These are phyloP conservation scores for Penicillium salamii DNA, from an alignment of 495 filamentous ascomycete species.

Conservation along the genomic window DNA sequence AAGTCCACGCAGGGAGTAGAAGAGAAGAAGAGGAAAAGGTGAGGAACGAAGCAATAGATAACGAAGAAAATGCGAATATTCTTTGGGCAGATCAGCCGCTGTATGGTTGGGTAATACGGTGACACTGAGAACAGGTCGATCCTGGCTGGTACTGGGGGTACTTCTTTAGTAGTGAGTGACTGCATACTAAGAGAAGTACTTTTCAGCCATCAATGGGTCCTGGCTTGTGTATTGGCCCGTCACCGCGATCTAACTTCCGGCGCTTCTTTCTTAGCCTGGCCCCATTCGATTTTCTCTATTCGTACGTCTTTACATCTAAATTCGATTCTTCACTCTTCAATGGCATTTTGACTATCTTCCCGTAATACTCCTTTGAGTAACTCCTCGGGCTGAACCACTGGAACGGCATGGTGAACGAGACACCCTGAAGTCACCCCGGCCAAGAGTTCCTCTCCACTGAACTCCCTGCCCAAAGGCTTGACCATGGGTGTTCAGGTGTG, in stretches of 20 bases:
- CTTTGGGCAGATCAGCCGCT: conserved; percentile 22
- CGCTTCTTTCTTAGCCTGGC: conserved; percentile 22
- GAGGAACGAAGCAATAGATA: conserved; percentile 24
- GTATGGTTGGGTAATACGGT: conserved; percentile 12
- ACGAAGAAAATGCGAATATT: conserved; percentile 18
- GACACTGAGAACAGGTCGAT: conserved; percentile 5
- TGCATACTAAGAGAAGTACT: conserved; percentile 1
- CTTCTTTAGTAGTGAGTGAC: neutral
- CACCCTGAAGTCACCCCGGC: conserved; percentile 25
- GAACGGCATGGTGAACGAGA: conserved; percentile 5
- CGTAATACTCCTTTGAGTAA: no score
- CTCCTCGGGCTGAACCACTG: neutral
- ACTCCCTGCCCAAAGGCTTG: conserved; percentile 11
- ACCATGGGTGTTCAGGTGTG: conserved; percentile 13
- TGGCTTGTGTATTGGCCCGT: conserved; percentile 1
- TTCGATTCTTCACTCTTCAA: no score
- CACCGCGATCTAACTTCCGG: conserved; percentile 14
- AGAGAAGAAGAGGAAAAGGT: conserved; percentile 8
- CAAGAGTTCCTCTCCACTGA: conserved; percentile 18
- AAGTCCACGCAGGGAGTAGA: neutral
- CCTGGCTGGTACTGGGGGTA: neutral
- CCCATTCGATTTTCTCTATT: conserved; percentile 9
- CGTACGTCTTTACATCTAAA: no score
- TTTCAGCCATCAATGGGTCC: neutral
- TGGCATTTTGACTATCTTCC: no score